phyloP scores from a whole-genome alignment of 2,329 filamentous ascomycete species.

The Dactylellina drechsleri region DNA sequence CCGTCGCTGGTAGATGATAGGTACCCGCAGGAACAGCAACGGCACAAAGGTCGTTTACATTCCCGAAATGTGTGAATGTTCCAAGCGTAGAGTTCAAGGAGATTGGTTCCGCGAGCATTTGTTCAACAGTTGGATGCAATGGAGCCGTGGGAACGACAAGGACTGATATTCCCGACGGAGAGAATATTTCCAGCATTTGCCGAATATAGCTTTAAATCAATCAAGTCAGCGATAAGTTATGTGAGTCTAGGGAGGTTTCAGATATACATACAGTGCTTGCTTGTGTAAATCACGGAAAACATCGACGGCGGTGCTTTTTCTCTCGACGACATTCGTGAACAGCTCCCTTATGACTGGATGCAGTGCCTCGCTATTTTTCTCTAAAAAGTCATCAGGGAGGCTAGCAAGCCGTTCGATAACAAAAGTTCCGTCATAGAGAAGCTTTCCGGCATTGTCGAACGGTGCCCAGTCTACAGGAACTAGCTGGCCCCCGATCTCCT shows the following conservation, averaged over 20 bases:
- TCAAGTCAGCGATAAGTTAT: background rate
- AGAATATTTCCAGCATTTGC: constrained; percentile 63
- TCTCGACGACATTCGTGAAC: constrained; percentile 62
- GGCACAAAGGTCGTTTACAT: constrained; percentile 70
- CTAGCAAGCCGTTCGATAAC: constrained; percentile 68
- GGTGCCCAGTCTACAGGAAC: constrained; percentile 65
- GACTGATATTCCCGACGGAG: constrained; percentile 62
- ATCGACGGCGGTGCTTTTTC: constrained; percentile 63
- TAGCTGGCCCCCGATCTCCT: constrained; percentile 63
- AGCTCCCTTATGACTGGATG: constrained; percentile 66
- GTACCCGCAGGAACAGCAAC: constrained; percentile 67
- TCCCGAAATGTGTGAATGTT: constrained; percentile 71
- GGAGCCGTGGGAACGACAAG: constrained; percentile 70
- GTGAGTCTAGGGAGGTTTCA: constrained; percentile 5
- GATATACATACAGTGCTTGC: constrained; percentile 61
- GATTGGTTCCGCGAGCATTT: constrained; percentile 67
- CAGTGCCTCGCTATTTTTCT: constrained; percentile 61
- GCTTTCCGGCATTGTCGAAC: constrained; percentile 67
- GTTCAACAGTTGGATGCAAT: constrained; percentile 66
- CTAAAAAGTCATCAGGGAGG: constrained; percentile 61
- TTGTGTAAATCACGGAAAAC: constrained; percentile 66
- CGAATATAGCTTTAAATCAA: constrained; percentile 61
- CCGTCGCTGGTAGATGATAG: constrained; percentile 56
- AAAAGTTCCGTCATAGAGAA: constrained; percentile 70
- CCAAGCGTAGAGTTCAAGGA: constrained; percentile 68